Evolutionary conservation across 73 alveolate species (phyloP), one percentile per base, ranked within the genome.

Genomic region (Urostyla sp.): DNA sequence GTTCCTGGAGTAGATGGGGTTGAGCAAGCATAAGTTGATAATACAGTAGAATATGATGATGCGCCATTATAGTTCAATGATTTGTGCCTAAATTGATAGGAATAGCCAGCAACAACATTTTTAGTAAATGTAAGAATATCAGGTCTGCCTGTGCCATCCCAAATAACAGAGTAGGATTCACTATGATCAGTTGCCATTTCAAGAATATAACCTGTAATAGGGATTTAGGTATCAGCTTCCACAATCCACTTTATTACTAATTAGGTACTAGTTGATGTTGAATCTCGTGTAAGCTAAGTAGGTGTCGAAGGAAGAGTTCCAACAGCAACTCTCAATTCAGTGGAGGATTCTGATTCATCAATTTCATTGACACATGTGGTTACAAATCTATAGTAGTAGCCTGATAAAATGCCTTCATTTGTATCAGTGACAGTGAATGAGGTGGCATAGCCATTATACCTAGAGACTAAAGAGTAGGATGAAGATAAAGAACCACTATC

Each of bases 1-100:
- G 35, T 69, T 11, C 85, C 79, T 5, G 88, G 87, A 0, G 55
- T 56, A 18, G 84, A 26, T 16, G 95, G 95, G 32, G 75, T 35
- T 31, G 55, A 55, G 75, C 95, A 88, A n/a, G 91, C 89, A 20
- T 51, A 59, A n/a, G 87, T 49, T 37, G 26, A 30, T 3, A 74
- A 56, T 7, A 58, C 89, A 52, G 48, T 72, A 18, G 86, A 58
- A 20, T 58, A 55, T 10, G 40, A 43, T n/a, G 79, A 28, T 2
- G 76, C 82, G 5, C 93, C 93, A 63, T 85, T 85, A 28, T 35
- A 48, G 55, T 85, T 85, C 32, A 63, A 46, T 11, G 90, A 78
- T 38, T 37, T 24, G 21, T 60, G 67, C 52, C 80, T 63, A 86
- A 77, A 86, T 13, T 58, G 30, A 60, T 86, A 86, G 8, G 44